Evolutionary conservation across 306 rosid species (phyloP).

Genomic region (Prunus kanzakura): DNA sequence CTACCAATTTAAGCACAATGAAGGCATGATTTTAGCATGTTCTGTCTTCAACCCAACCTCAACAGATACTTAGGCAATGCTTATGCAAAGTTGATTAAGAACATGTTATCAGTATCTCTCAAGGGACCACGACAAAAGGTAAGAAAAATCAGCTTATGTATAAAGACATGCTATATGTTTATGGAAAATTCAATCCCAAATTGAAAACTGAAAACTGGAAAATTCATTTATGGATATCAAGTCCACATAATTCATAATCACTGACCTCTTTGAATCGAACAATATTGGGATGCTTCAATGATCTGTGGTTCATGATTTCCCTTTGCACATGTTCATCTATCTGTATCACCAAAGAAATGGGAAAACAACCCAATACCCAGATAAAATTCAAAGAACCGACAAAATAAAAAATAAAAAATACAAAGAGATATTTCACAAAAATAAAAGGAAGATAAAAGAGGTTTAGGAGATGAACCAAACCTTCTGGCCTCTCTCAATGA

Average conservation of each 20-base stretch:
- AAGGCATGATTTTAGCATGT: too few relatives aligned
- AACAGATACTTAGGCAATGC: neutral
- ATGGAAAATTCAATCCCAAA: neutral
- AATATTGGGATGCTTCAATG: constrained; percentile 80
- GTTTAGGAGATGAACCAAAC: constrained; percentile 31
- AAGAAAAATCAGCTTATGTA: neutral
- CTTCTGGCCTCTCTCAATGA: constrained; percentile 82
- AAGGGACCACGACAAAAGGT: neutral
- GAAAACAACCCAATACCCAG: neutral
- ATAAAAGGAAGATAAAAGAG: neutral
- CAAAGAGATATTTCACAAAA: neutral
- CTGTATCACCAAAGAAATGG: constrained; percentile 30
- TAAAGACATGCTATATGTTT: neutral
- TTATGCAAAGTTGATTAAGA: neutral
- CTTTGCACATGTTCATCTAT: constrained; percentile 79
- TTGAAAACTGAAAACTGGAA: neutral
- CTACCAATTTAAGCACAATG: neutral
- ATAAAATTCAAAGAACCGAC: neutral
- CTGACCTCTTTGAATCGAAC: constrained; percentile 79
- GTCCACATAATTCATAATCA: neutral
- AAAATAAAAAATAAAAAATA: too few relatives aligned
- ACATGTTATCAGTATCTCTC: neutral
- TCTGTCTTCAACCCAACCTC: neutral
- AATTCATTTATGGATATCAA: neutral
- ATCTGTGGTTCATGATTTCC: constrained; percentile 90